These are phyloP conservation scores for Hemileccinum impolitum DNA, from an alignment of 768 basidiomycete genomes.

Conservation along the genomic window DNA sequence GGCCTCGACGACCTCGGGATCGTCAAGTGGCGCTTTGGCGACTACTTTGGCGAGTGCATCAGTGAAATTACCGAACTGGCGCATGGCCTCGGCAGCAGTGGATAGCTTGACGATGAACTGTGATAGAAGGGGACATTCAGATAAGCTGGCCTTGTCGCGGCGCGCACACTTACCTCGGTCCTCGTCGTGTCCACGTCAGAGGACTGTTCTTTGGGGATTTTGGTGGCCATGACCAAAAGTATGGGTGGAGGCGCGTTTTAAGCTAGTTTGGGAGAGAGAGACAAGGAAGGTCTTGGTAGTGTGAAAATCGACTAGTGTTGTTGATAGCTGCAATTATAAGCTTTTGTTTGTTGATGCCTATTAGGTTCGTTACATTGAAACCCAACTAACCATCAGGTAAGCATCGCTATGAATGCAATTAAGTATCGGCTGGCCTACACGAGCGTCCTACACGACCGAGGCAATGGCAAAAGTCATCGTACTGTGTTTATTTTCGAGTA, in stretches of 20 bases:
- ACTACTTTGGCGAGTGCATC: slow-evolving; percentile 57
- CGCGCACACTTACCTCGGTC: slow-evolving; percentile 28
- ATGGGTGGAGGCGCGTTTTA: slow-evolving; percentile 27
- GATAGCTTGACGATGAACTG: slow-evolving; percentile 56
- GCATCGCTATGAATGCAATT: slow-evolving; percentile 22
- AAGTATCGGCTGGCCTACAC: slow-evolving; percentile 7
- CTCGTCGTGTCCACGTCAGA: slow-evolving; percentile 27
- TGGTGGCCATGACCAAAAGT: slow-evolving; percentile 23
- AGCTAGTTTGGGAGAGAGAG: slow-evolving; percentile 20
- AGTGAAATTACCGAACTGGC: slow-evolving; percentile 55
- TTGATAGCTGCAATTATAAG: slow-evolving; percentile 39
- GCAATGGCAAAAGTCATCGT: slow-evolving; percentile 1
- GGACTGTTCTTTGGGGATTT: slow-evolving; percentile 22
- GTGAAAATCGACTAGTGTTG: slow-evolving; percentile 37
- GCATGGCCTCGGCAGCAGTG: slow-evolving; percentile 60
- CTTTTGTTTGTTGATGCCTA: slow-evolving; percentile 39
- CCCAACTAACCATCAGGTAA: slow-evolving; percentile 37
- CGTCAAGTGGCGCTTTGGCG: slow-evolving; percentile 35
- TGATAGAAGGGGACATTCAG: slow-evolving; percentile 19
- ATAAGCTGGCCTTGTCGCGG: slow-evolving; percentile 11
- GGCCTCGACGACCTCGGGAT: slow-evolving; percentile 27
- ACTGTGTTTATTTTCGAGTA: slow-evolving; percentile 5
- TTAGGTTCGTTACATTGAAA: slow-evolving; percentile 36
- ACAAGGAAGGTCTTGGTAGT: slow-evolving; percentile 39
- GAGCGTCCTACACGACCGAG: slow-evolving; percentile 9